Percentiles rank a stretch among this genome's conserved stretches.
Conservation (phyloP, 176 grass and related monocot species). For the Carex parvula region DNA sequence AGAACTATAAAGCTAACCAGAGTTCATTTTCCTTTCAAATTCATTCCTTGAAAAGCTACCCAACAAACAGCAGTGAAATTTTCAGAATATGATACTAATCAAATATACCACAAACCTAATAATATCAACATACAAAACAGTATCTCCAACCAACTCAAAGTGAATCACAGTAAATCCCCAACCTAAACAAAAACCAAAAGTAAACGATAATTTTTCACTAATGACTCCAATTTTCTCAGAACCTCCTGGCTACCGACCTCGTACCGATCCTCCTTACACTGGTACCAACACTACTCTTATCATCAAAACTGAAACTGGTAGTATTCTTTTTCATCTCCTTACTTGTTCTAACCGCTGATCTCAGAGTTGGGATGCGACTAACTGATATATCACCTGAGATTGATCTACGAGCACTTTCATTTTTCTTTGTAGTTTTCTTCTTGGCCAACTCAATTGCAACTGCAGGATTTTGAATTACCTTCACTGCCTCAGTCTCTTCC, state of each 20-base stretch:
- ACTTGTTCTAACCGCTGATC: slow-evolving; percentile 56
- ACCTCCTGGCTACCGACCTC: neutral
- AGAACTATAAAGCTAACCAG: neutral
- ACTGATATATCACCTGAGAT: slow-evolving; percentile 31
- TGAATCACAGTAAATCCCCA: neutral
- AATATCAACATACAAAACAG: neutral
- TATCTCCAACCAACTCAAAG: neutral
- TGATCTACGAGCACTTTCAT: slow-evolving; percentile 50
- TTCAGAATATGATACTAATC: neutral
- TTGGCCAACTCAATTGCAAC: slow-evolving; percentile 70
- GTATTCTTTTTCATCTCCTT: slow-evolving; percentile 70
- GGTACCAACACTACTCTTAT: slow-evolving; percentile 22
- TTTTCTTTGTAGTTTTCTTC: slow-evolving; percentile 47
- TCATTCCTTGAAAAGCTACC: neutral
- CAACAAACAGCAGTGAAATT: neutral
- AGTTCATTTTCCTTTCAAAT: neutral
- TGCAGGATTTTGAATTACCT: slow-evolving; percentile 53
- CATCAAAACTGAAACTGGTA: neutral
- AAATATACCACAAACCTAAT: slow-evolving; percentile 3
- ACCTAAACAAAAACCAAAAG: neutral
- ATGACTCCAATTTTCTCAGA: neutral
- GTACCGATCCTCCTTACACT: slow-evolving; percentile 15
- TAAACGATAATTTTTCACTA: neutral
- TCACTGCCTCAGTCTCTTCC: slow-evolving; percentile 32
- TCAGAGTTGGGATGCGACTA: slow-evolving; percentile 25